Conservation (phyloP, 139 green algal genomes). For the Micractinium sp. region DNA sequence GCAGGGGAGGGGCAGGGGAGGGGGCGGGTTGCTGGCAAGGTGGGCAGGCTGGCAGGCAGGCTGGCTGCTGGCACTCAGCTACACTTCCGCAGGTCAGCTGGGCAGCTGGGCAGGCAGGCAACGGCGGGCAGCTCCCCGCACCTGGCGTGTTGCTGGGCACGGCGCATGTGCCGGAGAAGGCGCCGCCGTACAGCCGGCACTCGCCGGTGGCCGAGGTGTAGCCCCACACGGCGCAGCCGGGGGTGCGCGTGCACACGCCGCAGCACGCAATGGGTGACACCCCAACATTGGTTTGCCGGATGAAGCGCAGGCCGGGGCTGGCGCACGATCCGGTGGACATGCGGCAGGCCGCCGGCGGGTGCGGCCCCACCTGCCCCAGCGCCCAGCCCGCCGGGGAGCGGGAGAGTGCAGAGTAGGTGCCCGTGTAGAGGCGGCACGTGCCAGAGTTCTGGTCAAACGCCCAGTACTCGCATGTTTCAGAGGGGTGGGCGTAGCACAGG, state of each 20-base stretch:
- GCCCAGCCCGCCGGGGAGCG: background rate
- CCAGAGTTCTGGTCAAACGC: background rate
- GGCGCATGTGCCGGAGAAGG: background rate
- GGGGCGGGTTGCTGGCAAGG: no score
- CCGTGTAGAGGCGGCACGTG: background rate
- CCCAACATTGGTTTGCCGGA: background rate
- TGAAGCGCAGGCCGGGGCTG: background rate
- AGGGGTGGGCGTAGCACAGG: background rate
- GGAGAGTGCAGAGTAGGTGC: background rate
- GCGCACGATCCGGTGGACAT: background rate
- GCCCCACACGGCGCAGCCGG: background rate
- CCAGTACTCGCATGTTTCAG: background rate
- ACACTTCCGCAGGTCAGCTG: no score
- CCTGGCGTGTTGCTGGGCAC: background rate
- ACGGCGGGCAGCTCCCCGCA: background rate
- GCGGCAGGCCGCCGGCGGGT: background rate
- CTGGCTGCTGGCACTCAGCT: no score
- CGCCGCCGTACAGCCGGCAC: background rate
- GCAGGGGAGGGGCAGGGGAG: no score
- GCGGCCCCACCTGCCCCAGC: background rate
- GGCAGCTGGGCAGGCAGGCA: no score
- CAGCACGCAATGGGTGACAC: background rate
- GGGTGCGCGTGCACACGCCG: background rate
- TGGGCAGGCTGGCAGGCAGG: no score
- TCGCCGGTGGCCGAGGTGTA: background rate